phyloP scores from a whole-genome alignment of 495 filamentous ascomycete species.

The Hypoxylon subgilvum region DNA sequence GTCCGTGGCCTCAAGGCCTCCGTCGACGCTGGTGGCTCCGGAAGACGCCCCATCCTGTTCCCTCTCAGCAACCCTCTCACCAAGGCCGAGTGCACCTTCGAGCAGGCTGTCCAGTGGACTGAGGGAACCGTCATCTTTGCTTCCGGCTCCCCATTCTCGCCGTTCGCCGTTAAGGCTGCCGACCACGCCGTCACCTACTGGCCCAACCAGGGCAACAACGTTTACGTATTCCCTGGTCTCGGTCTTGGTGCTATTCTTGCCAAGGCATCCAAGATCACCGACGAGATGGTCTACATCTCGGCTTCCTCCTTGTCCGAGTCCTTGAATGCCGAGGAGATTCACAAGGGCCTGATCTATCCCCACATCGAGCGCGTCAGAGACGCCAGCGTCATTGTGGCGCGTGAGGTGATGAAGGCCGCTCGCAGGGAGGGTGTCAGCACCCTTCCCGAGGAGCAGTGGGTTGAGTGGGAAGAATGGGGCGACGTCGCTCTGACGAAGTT shows the following conservation, averaged over 20 bases:
- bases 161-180: slow-evolving; percentile 68
- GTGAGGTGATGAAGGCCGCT: slow-evolving; percentile 91
- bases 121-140: slow-evolving; percentile 91
- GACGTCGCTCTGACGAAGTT: slow-evolving; percentile 78
- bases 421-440: slow-evolving; percentile 62
- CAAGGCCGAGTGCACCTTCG: slow-evolving; percentile 97
- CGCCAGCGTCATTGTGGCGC: slow-evolving; percentile 83
- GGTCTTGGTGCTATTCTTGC: slow-evolving; percentile 92
- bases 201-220: slow-evolving; percentile 90
- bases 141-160: slow-evolving; percentile 89
- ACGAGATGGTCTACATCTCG: slow-evolving; percentile 94
- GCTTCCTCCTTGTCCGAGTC: slow-evolving; percentile 80
- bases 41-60: slow-evolving; percentile 86
- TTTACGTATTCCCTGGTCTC: slow-evolving; percentile 97
- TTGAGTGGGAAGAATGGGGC: slow-evolving; percentile 83
- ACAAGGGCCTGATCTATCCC: slow-evolving; percentile 88
- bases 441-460: slow-evolving; percentile 70
- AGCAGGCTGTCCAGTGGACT: slow-evolving; percentile 86
- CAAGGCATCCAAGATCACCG: slow-evolving; percentile 86
- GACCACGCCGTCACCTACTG: slow-evolving; percentile 72
- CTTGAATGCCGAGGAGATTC: slow-evolving; percentile 78
- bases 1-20: slow-evolving; percentile 76
- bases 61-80: slow-evolving; percentile 91
- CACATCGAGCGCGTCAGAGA: slow-evolving; percentile 89
- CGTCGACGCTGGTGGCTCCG: slow-evolving; percentile 70